Percentiles rank a stretch among this genome's conserved stretches.
These are phyloP conservation scores for Cyberlindnera xylosilytica DNA, from an alignment of 805 yeast genomes.

Conservation along the genomic window DNA sequence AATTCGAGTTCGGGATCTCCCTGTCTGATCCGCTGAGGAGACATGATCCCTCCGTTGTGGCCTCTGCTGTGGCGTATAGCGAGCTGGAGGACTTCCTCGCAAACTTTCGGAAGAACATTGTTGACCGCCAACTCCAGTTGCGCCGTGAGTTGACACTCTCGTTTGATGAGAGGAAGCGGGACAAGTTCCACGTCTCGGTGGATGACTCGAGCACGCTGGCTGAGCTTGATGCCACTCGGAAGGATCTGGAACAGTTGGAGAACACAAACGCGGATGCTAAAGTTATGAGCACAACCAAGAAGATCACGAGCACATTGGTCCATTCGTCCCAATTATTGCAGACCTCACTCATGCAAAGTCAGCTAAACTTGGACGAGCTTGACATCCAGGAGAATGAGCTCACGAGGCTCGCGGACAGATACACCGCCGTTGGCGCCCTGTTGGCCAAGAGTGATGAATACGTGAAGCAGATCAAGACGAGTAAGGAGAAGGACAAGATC, in stretches of 20 bases:
- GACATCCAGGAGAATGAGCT: slow-evolving; percentile 24
- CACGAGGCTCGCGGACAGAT: slow-evolving; percentile 17
- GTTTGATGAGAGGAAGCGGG: slow-evolving; percentile 7
- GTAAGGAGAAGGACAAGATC: slow-evolving; percentile 23
- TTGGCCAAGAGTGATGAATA: slow-evolving; percentile 24
- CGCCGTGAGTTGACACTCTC: slow-evolving; percentile 2
- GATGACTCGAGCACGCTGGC: not conserved
- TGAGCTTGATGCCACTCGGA: not conserved
- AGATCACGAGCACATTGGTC: slow-evolving; percentile 24
- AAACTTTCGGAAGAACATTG: slow-evolving; percentile 15
- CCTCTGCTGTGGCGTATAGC: slow-evolving; percentile 6
- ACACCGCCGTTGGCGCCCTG: slow-evolving; percentile 19
- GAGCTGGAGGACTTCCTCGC: slow-evolving; percentile 18
- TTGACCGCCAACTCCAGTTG: slow-evolving; percentile 19
- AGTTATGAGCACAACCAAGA: slow-evolving; percentile 24
- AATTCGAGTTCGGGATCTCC: slow-evolving; percentile 20
- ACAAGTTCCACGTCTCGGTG: slow-evolving; percentile 3
- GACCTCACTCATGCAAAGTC: slow-evolving; percentile 24
- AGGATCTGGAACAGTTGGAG: slow-evolving; percentile 1
- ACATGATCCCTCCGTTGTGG: not conserved
- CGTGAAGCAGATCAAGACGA: slow-evolving; percentile 25
- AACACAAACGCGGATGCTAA: slow-evolving; percentile 21
- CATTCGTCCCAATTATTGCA: slow-evolving; percentile 27
- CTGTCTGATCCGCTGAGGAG: slow-evolving; percentile 2
- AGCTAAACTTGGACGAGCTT: slow-evolving; percentile 26